Evolutionary conservation across 176 grass and related monocot genomes (phyloP).

Genomic region (Stipa capillata): DNA sequence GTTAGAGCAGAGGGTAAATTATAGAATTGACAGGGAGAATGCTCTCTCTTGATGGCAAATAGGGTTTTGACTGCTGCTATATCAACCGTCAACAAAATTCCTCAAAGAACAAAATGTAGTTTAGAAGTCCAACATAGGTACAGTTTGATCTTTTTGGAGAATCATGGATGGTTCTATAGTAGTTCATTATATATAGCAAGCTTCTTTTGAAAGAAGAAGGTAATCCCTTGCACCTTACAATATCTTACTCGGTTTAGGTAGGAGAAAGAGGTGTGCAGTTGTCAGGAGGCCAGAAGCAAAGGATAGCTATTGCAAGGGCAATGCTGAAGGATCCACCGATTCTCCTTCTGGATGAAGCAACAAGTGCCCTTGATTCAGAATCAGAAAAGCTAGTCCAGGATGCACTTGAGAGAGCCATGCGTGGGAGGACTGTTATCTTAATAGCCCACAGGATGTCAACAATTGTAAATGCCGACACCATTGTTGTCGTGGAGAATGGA

Average conservation of each 20-base stretch:
- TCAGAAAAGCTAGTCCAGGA: slow-evolving; percentile 48
- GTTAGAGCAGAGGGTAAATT: not conserved
- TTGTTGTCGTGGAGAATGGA: slow-evolving; percentile 48
- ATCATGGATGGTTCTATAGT: not conserved
- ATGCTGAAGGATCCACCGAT: slow-evolving; percentile 47
- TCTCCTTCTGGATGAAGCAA: slow-evolving; percentile 53
- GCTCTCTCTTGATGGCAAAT: not conserved
- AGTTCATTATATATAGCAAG: not conserved
- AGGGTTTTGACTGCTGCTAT: not conserved
- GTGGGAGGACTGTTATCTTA: slow-evolving; percentile 41
- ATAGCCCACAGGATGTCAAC: slow-evolving; percentile 52
- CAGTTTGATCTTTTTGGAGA: not conserved
- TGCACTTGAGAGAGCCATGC: slow-evolving; percentile 30
- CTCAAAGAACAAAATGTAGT: not conserved
- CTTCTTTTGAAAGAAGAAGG: not conserved
- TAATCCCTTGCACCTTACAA: not conserved
- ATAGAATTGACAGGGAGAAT: not conserved
- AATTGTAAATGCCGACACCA: slow-evolving; percentile 36
- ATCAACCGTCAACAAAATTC: not conserved
- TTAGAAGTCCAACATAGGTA: not conserved
- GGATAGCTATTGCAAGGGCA: slow-evolving; percentile 45
- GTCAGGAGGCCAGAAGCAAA: slow-evolving; percentile 52
- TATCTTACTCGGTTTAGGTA: slow-evolving; percentile 19
- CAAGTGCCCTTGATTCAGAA: slow-evolving; percentile 49
- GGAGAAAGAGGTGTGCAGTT: slow-evolving; percentile 43